These are phyloP conservation scores for Metarhizium rileyi DNA, from an alignment of 2,329 filamentous ascomycete genomes.

Conservation along the genomic window DNA sequence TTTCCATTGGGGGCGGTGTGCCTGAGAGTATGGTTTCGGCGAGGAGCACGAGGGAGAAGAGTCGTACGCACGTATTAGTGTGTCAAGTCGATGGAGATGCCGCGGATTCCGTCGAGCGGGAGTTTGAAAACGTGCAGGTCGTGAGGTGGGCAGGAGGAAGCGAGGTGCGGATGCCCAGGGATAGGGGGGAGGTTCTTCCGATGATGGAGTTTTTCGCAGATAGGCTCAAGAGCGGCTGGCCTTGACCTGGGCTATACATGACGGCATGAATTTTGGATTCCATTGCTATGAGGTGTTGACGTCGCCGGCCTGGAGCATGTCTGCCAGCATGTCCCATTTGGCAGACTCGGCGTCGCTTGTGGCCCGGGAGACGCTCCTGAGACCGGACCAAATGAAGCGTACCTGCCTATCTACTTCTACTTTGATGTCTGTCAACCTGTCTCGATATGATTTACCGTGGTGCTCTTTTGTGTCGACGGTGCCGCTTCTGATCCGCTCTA, in stretches of 20 bases:
- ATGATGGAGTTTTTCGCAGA: constrained; percentile 78
- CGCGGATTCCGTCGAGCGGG: constrained; percentile 51
- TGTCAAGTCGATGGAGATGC: constrained; percentile 52
- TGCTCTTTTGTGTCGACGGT: constrained; percentile 10
- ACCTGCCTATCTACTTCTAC: constrained; percentile 55
- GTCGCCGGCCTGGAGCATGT: constrained; percentile 56
- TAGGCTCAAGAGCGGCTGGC: constrained; percentile 34
- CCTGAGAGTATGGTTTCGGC: constrained; percentile 41
- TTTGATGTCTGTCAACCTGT: constrained; percentile 46
- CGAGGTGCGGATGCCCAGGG: constrained; percentile 75
- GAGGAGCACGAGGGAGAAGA: constrained; percentile 39
- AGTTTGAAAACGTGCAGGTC: constrained; percentile 58
- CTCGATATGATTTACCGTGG: constrained; percentile 33
- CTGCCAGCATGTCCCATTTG: constrained; percentile 73
- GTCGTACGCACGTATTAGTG: constrained; percentile 53
- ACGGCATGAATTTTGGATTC: too few relatives aligned
- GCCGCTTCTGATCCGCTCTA: constrained; percentile 48
- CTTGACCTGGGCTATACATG: not conserved
- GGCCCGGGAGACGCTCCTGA: constrained; percentile 66
- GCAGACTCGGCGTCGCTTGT: constrained; percentile 49
- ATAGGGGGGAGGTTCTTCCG: constrained; percentile 76
- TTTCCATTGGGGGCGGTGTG: constrained; percentile 53
- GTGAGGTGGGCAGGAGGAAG: constrained; percentile 59
- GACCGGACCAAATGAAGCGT: constrained; percentile 60
- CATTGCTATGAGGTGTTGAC: constrained; percentile 7